Percentiles rank a stretch among this genome's conserved stretches.
Evolutionary conservation across 2,329 filamentous ascomycete genomes (phyloP).

Genomic region (Penicillium olsonii): DNA sequence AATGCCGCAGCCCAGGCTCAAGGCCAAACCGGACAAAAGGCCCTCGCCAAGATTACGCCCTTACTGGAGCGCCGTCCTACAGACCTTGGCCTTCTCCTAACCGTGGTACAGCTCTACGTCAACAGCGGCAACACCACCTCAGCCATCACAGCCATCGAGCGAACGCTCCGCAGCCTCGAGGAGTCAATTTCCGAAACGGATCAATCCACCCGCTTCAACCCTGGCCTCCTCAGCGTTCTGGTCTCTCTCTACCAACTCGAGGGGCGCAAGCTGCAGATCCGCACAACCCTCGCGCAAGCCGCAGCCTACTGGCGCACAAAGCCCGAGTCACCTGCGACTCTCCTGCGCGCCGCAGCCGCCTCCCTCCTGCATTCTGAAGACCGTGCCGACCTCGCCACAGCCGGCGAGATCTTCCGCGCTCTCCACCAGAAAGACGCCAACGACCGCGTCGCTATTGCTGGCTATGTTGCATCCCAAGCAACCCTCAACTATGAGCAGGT

Average conservation of each 20-base stretch:
- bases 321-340: constrained; percentile 59
- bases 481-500: constrained; percentile 46
- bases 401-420: constrained; percentile 75
- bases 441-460: constrained; percentile 73
- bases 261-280: constrained; percentile 71
- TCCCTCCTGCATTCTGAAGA: constrained; percentile 77
- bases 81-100: constrained; percentile 78
- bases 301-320: constrained; percentile 77
- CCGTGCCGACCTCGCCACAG: constrained; percentile 66
- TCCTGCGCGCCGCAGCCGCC: constrained; percentile 79
- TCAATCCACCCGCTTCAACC: constrained; percentile 74
- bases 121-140: constrained; percentile 69
- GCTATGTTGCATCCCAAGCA: constrained; percentile 81
- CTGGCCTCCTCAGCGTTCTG: constrained; percentile 77
- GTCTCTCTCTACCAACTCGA: constrained; percentile 78
- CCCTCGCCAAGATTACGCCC: constrained; percentile 68
- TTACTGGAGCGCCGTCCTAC: constrained; percentile 72
- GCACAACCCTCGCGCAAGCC: constrained; percentile 73
- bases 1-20: constrained; percentile 72
- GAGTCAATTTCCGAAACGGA: constrained; percentile 57
- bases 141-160: constrained; percentile 73
- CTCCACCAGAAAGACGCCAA: constrained; percentile 65
- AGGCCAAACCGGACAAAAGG: constrained; percentile 62
- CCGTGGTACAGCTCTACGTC: constrained; percentile 79
- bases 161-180: constrained; percentile 73